These are phyloP conservation scores for Talinum fruticosum DNA, from an alignment of 148 eudicot species.

Conservation along the genomic window DNA sequence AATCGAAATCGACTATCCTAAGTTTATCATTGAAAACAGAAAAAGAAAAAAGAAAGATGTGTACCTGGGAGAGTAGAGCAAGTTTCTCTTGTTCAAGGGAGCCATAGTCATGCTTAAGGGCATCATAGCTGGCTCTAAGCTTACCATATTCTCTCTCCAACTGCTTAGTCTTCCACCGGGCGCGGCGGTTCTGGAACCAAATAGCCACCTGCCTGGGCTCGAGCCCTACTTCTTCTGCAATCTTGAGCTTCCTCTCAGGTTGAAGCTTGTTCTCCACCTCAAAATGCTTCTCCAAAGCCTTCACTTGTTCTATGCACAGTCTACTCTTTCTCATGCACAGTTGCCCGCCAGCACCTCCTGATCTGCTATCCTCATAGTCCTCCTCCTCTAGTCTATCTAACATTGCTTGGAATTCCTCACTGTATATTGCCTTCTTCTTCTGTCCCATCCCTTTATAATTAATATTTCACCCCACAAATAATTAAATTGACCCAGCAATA, in stretches of 20 bases:
- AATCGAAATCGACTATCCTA: too few relatives aligned
- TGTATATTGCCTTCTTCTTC: constrained; percentile 49
- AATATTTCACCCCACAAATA: background rate
- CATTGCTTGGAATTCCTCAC: constrained; percentile 70
- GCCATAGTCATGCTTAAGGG: constrained; percentile 63
- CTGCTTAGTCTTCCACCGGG: constrained; percentile 84
- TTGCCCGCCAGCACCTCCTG: constrained; percentile 23
- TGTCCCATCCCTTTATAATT: constrained; percentile 15
- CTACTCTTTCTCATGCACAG: constrained; percentile 63
- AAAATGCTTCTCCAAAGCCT: constrained; percentile 79
- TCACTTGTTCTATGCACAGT: constrained; percentile 71
- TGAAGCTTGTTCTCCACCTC: constrained; percentile 87
- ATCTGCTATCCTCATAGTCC: constrained; percentile 44
- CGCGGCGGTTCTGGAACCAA: constrained; percentile 97
- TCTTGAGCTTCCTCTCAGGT: constrained; percentile 75
- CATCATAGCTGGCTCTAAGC: constrained; percentile 63
- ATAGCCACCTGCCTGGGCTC: constrained; percentile 96
- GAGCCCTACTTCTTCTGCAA: constrained; percentile 83
- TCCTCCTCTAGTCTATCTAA: constrained; percentile 69
- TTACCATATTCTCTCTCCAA: constrained; percentile 70
- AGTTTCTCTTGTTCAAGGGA: constrained; percentile 60
- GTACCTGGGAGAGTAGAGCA: constrained; percentile 62
- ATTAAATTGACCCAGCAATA: background rate
- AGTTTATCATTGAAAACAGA: too few relatives aligned
- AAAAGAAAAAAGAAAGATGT: background rate